Percentiles rank a stretch among this genome's conserved stretches.
These are phyloP conservation scores for Oleoguttula mirabilis DNA, from an alignment of 495 filamentous ascomycete genomes.

Conservation along the genomic window DNA sequence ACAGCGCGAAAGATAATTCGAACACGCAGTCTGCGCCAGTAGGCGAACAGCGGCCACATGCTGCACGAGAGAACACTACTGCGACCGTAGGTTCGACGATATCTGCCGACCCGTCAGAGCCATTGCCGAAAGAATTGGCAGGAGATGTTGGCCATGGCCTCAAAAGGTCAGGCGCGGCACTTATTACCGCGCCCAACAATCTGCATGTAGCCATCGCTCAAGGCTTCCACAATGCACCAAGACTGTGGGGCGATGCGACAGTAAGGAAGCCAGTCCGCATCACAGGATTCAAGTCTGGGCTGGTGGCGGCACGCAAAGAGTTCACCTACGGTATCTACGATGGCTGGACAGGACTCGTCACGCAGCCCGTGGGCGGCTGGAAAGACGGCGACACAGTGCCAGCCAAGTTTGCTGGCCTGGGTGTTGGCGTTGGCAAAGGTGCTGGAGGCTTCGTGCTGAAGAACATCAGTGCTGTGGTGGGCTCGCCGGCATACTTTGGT, in stretches of 20 bases:
- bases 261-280: slow-evolving; percentile 46
- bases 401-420: slow-evolving; percentile 29
- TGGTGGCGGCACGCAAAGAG: slow-evolving; percentile 53
- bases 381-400: slow-evolving; percentile 32
- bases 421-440: slow-evolving; percentile 60
- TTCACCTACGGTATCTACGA: slow-evolving; percentile 62
- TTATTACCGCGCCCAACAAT: slow-evolving; percentile 45
- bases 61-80: background rate
- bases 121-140: slow-evolving; percentile 28
- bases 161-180: slow-evolving; percentile 36
- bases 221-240: slow-evolving; percentile 74
- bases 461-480: slow-evolving; percentile 50
- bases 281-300: slow-evolving; percentile 55
- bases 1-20: slow-evolving; percentile 1
- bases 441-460: slow-evolving; percentile 63
- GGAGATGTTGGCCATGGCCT: slow-evolving; percentile 38
- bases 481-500: slow-evolving; percentile 51
- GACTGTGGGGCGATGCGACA: slow-evolving; percentile 40
- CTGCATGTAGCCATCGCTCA: slow-evolving; percentile 61
- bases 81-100: slow-evolving; percentile 23
- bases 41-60: background rate
- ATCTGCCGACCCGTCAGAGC: slow-evolving; percentile 21
- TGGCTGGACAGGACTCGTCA: slow-evolving; percentile 57
- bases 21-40: background rate
- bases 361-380: slow-evolving; percentile 52